These are phyloP conservation scores for Trichoderma simmonsii DNA, from an alignment of 2,329 filamentous ascomycete genomes.

Conservation along the genomic window DNA sequence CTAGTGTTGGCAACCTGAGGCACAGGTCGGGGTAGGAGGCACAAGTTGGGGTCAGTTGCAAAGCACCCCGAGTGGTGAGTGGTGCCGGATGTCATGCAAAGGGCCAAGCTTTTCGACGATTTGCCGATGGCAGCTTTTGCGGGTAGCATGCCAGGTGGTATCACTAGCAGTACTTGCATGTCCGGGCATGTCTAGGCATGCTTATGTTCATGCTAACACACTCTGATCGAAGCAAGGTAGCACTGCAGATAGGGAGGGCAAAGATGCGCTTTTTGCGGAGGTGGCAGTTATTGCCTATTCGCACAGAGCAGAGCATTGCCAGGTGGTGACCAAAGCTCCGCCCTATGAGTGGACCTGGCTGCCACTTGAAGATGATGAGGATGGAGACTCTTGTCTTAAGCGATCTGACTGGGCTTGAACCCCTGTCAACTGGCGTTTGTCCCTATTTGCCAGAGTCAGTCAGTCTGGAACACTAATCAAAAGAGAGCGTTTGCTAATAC, in stretches of 20 bases:
- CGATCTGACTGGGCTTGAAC: conserved; percentile 2
- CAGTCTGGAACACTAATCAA: background rate
- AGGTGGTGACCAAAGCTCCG: conserved; percentile 11
- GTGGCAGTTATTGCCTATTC: conserved; percentile 2
- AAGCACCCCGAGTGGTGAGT: background rate
- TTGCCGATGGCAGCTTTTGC: background rate
- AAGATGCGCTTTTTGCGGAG: background rate
- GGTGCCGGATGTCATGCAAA: background rate
- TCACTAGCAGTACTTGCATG: background rate
- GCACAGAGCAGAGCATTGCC: background rate
- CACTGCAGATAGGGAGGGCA: background rate
- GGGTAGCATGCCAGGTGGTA: background rate
- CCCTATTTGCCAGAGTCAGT: background rate
- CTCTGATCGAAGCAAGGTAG: background rate
- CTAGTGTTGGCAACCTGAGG: background rate
- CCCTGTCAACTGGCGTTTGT: background rate
- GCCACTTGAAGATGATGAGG: conserved; percentile 4
- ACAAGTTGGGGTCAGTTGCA: background rate
- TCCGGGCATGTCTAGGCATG: background rate
- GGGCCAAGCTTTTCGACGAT: background rate
- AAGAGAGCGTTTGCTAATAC: background rate
- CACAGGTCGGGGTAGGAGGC: background rate
- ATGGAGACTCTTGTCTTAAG: conserved; percentile 4
- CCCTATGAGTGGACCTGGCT: conserved; percentile 13
- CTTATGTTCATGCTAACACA: background rate